Conservation (phyloP, 2,329 filamentous ascomycete species). For the Ramichloridium luteum region DNA sequence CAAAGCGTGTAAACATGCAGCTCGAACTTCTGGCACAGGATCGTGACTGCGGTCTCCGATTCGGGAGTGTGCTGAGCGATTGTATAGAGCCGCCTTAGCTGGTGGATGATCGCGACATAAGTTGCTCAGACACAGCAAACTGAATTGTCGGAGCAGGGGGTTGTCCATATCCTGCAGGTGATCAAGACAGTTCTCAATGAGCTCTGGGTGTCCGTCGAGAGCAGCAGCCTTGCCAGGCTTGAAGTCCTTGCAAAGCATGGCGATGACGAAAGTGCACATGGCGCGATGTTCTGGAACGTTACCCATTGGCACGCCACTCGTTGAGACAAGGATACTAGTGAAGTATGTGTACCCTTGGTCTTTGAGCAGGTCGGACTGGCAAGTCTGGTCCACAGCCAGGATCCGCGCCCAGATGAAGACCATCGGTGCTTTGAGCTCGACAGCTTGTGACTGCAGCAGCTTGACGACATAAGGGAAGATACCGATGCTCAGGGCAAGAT, state of each 20-base stretch:
- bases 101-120: conserved; percentile 84
- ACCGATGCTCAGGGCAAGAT: conserved; percentile 89
- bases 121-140: conserved; percentile 87
- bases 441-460: conserved; percentile 82
- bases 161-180: conserved; percentile 81
- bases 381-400: conserved; percentile 85
- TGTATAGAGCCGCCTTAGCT: conserved; percentile 91
- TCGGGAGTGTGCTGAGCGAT: conserved; percentile 70
- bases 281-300: conserved; percentile 91
- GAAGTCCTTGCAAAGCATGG: conserved; percentile 94
- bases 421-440: conserved; percentile 95
- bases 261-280: conserved; percentile 96
- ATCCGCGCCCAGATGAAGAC: conserved; percentile 98
- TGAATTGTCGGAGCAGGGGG: conserved; percentile 84
- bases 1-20: conserved; percentile 85
- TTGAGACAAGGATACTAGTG: conserved; percentile 75
- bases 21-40: conserved; percentile 79
- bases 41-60: conserved; percentile 73
- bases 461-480: conserved; percentile 99
- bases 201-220: conserved; percentile 72
- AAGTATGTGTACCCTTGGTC: conserved; percentile 98
- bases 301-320: conserved; percentile 59
- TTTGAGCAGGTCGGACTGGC: conserved; percentile 86
- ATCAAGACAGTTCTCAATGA: conserved; percentile 75
- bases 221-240: conserved; percentile 85